These are phyloP conservation scores for sweet orange (Citrus sinensis) DNA, from an alignment of 345 rosid species.

Conservation along the genomic window DNA sequence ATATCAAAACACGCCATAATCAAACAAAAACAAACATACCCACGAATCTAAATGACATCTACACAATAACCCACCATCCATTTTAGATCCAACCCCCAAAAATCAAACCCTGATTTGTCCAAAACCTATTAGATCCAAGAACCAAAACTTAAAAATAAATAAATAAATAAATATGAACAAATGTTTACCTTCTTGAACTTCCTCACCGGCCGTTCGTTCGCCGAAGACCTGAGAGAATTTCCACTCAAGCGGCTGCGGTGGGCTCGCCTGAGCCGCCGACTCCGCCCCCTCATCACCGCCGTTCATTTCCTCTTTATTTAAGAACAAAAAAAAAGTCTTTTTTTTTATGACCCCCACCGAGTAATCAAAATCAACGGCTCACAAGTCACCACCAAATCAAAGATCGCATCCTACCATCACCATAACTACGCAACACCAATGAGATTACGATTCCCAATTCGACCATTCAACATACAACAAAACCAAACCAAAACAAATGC, in stretches of 20 bases:
- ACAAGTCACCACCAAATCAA: slow-evolving; percentile 22
- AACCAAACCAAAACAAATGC: slow-evolving; percentile 15
- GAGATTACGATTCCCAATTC: slow-evolving; percentile 18
- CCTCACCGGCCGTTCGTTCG: slow-evolving; percentile 86
- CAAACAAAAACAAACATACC: slow-evolving; percentile 27
- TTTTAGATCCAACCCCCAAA: slow-evolving; percentile 52
- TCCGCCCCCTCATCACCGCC: slow-evolving; percentile 53
- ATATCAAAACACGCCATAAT: slow-evolving; percentile 9
- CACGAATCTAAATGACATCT: slow-evolving; percentile 23
- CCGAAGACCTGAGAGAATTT: slow-evolving; percentile 96
- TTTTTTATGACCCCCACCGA: neutral
- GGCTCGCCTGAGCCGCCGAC: slow-evolving; percentile 40
- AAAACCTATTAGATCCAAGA: slow-evolving; percentile 43
- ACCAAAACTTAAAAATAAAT: neutral
- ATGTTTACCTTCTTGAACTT: slow-evolving; percentile 71
- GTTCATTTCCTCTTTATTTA: slow-evolving; percentile 38
- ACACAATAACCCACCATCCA: slow-evolving; percentile 43
- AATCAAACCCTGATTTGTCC: slow-evolving; percentile 35
- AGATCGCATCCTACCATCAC: slow-evolving; percentile 31
- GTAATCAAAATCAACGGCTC: slow-evolving; percentile 25
- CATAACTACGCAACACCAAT: neutral
- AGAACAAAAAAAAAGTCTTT: neutral
- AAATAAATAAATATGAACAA: neutral
- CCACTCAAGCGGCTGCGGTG: slow-evolving; percentile 74
- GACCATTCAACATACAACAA: slow-evolving; percentile 28